Percentiles rank a stretch among this genome's conserved stretches.
These are phyloP conservation scores for Cercospora citrullina DNA, from an alignment of 2,329 filamentous ascomycete genomes.

Conservation along the genomic window DNA sequence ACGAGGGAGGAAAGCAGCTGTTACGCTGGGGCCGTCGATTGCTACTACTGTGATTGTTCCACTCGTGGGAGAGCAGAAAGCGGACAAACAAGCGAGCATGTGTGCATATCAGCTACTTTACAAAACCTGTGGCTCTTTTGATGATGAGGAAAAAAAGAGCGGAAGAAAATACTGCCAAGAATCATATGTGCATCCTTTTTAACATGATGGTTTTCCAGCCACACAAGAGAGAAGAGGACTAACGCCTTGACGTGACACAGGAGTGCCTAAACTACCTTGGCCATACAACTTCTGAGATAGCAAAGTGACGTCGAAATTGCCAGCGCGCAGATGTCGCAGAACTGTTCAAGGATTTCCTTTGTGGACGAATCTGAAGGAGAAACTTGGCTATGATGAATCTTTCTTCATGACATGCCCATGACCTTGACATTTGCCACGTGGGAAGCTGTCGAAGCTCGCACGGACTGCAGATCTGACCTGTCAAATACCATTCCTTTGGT, in stretches of 20 bases:
- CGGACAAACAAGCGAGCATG: not conserved
- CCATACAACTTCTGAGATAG: no score
- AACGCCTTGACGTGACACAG: no score
- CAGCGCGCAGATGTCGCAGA: not conserved
- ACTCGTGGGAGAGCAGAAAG: not conserved
- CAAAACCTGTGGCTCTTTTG: not conserved
- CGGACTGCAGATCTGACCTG: not conserved
- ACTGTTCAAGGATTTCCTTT: not conserved
- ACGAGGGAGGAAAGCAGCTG: not conserved
- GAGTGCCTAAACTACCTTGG: no score
- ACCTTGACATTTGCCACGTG: not conserved
- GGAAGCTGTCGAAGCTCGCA: not conserved
- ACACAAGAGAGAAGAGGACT: no score
- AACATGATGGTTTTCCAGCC: no score
- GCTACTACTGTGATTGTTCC: not conserved
- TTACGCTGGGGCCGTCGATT: not conserved
- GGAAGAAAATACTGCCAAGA: not conserved
- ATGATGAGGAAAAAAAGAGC: not conserved
- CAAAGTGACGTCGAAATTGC: not conserved
- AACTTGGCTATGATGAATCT: not conserved
- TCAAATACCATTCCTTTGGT: not conserved
- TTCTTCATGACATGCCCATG: not conserved
- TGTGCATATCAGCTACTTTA: not conserved
- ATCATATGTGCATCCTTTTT: not conserved
- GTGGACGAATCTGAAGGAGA: not conserved